Evolutionary conservation across 371 early-diverging fungal genomes (phyloP), one percentile per base, ranked within the genome.

Genomic region (Capniomyces stellatus): DNA sequence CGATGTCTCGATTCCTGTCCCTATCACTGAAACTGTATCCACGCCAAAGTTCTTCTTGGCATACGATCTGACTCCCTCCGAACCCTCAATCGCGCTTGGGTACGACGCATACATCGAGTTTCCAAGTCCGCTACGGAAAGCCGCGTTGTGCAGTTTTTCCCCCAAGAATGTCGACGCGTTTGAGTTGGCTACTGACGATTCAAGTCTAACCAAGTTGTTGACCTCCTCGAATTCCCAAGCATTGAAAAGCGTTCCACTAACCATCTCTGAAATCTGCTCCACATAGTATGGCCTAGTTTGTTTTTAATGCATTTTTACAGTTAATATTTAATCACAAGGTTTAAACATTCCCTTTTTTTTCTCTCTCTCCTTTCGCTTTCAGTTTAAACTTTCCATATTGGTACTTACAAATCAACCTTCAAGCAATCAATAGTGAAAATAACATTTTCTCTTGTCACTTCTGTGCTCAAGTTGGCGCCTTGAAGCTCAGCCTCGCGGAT

Each of bases 51-150:
- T 70, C 55, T 75, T 64, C 51, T 72, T 62, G 54, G 87, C 85
- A 64, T 81, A 93, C 51, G 70, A 69, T 66, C 76, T 75, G 64
- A 91, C 77, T 40, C 73, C 72, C 29, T 76, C 75, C 50, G 71
- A 74, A 51, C 73, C 71, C 52, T 58, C 61, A 51, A 80, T 67
- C n/a, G 74, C 73, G 62, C 73, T 55, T 55, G 69, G 70, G 24
- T 76, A 64, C 57, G 75, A 64, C 51, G 89, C 91, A 64, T 82
- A 92, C 55, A 92, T 70, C 24, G 93, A 79, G 85, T 93, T 91
- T 52, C 94, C 97, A 60, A 96, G 82, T 30, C 97, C 97, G 58
- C 64, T 66, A 64, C 93, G 88, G 85, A 91, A 96, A 43, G 93
- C 94, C 39, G 79, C 82, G 57, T 71, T 75, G 74, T 96, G 95